Evolutionary conservation across 768 basidiomycete genomes (phyloP), one percentile per base, ranked within the genome.

Genomic region (Boletus subcaerulescens): DNA sequence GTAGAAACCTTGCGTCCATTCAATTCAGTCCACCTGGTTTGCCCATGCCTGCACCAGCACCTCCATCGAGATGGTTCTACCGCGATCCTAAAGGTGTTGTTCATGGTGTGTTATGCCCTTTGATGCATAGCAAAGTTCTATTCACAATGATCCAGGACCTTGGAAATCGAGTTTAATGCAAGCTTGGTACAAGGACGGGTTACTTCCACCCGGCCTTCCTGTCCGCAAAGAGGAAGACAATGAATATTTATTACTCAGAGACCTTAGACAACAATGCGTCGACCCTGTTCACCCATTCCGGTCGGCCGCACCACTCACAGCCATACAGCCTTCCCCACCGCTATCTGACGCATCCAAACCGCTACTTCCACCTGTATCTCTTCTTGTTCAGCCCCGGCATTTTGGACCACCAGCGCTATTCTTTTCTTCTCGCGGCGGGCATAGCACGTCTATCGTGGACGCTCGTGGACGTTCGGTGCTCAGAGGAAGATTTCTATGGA

Each of bases 131-230:
- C 11, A 17, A 38, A 56, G 24, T 41, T 17, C 12, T 52, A 48
- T 63, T 64, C 50, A 61, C 43, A 36, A 20, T 22, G 44, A 44
- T 57, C 38, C 15, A 92, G 91, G 91, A 35, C 91, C 91, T 20
- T 93, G 91, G 91, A 90, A 89, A 65, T 78, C 87, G n/a, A 80
- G 84, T 22, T 76, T 92, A 44, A 93, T 93, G 91, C 90, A 93
- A 65, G 81, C 85, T 5, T 93, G 91, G 91, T 91, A 89, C 65
- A 89, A 87, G 64, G 91, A 93, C 57, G 89, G 88, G 10, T 69
- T 91, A 18, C 76, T 93, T 22, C 91, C 91, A 3, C 86, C 85
- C 0, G 89, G 92, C 64, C 80, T 93, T 9, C 91, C 91, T 4
- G 84, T 93, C 14, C 77, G 89, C 58, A 78, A 85, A 42, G 91